Base-by-base conservation (phyloP, 1,284 basidiomycete species). In the Ustilago crameri region DNA sequence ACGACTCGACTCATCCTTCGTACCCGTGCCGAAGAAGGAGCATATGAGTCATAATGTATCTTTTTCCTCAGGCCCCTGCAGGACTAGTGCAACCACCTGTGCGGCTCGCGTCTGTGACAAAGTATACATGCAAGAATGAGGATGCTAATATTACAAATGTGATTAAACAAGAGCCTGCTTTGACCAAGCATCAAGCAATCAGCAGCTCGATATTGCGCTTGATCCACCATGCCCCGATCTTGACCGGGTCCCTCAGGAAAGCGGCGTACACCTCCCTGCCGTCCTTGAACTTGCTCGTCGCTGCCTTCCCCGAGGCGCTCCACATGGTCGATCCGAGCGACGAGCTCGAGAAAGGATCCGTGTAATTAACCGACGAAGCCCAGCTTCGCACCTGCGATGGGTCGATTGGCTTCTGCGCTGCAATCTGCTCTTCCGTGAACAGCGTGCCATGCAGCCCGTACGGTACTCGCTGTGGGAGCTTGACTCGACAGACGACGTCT, bases 391-490 rank as follows among this genome's bases (percentile, higher is more conserved):
- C 59, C 35, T 64, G 48, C 10, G 30, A 30, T 1, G 59, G 37
- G 18, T 61, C 60, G 47, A 77, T 53, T 5, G 72, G 62, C 20
- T 53, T 69, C 44, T 83, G 82, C 26, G 52, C 42, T 15, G 63
- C 51, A 23, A 84, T 75, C 66, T 84, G 75, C 8, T 75, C 67
- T 38, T 63, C 66, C 3, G 76, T 70, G 64, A 84, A 81, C 48
- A 82, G 82, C 34, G 77, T 78, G 8, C 84, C 83, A 51, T 84
- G 83, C 9, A 84, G 47, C 12, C 83, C 83, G 43, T 84, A 83
- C 1, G 84, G 83, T 0, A 84, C 83, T 40, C 86, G 72, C 54
- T 86, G 84, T 14, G 86, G 86, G 17, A 86, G 66, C 60, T 84
- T 78, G 62, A 87, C 74, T n/a, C 84, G 82, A 41, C 82, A 84